These are phyloP conservation scores for Lepidium africanum DNA, from an alignment of 345 rosid species.

Conservation along the genomic window DNA sequence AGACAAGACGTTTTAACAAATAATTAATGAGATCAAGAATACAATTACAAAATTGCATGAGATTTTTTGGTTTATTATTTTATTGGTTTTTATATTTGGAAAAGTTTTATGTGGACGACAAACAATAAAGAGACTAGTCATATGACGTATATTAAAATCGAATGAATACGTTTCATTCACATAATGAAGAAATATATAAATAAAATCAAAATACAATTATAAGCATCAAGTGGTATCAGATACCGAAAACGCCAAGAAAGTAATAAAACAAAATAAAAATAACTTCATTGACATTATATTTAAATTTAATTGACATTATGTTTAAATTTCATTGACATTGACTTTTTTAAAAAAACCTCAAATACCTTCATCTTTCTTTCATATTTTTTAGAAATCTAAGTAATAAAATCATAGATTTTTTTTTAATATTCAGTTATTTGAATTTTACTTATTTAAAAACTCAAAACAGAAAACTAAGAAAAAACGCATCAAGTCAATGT, in stretches of 20 bases:
- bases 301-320: too few species aligned
- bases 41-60: not conserved
- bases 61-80: not conserved
- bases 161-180: not conserved
- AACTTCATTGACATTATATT: too few species aligned
- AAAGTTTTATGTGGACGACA: conserved; percentile 18
- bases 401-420: too few species aligned
- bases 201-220: not conserved
- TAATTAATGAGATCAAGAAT: not conserved
- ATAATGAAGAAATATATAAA: not conserved
- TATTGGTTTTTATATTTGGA: not conserved
- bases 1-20: too few species aligned
- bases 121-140: conserved; percentile 17
- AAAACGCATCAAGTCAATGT: too few species aligned
- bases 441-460: too few species aligned
- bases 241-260: not conserved
- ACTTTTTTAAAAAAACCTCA: too few species aligned
- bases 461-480: too few species aligned
- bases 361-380: too few species aligned
- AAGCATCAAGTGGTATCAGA: conserved; percentile 10
- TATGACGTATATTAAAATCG: not conserved
- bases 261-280: not conserved
- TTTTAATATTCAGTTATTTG: too few species aligned
- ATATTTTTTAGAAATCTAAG: too few species aligned
- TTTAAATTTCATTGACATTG: too few species aligned